Base-by-base conservation (phyloP, 148 eudicot genomes). In the Polygonum aviculare region DNA sequence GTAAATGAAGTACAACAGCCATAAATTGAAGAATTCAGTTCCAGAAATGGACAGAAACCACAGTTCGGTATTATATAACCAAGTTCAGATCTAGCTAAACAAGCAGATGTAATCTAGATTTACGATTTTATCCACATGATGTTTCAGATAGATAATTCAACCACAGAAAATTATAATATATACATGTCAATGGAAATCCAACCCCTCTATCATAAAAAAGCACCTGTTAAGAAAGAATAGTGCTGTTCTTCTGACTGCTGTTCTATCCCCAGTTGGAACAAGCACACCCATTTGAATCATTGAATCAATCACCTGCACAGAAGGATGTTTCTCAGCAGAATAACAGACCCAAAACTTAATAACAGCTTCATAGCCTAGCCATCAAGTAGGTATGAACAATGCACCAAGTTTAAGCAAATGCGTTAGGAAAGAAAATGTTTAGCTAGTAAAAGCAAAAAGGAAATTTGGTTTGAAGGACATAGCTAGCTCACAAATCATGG, bases 271-370 rank as follows among this genome's bases (percentile, higher is more conserved):
- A 47, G 98, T 95, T 80, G 98, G 98, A 45, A 95, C 98, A 45
- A 95, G 90, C 73, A 95, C 96, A 69, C 98, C 98, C 98, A 95
- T 95, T 82, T 90, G 96, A 85, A 95, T 80, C 96, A 89, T 95
- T 60, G 98, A 87, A 81, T 92, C 91, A 81, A 95, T 88, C 74
- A 95, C 97, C 98, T 95, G 86, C 78, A 79, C 36, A 65, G 54
- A 75, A 76, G 36, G 41, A 65, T 77, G 65, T 72, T 63, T 33
- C 70, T 12, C 70, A 67, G 45, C 12, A 67, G 12, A 67, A 67
- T 16, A 36, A 36, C 40, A 63, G 40, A 12, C 72, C 8, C 35
- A 26, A 22, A 54, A 54, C 9, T 60, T 22, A 67, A 67, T n/a
- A 67, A 19, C 21, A 67, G 44, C 72, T 31, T 36, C 44, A 67